Evolutionary conservation across 495 filamentous ascomycete genomes (phyloP), one percentile per base, ranked within the genome.

Genomic region (Schizothecium vesticola): DNA sequence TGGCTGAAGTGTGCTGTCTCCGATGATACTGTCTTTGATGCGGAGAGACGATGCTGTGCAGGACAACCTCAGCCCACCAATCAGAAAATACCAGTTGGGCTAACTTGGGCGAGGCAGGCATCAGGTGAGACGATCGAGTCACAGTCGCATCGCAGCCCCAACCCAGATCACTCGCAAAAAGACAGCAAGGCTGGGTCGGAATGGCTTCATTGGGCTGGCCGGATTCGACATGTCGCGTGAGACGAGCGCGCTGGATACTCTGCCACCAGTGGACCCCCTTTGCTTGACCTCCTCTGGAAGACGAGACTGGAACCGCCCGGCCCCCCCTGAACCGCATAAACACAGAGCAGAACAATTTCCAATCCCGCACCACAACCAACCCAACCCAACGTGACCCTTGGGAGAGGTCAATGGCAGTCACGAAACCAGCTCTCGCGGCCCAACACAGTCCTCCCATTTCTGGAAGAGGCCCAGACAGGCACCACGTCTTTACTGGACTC

Each of bases 401-500:
- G 43, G 56, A 65, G 63, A 65, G 63, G 63, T 65, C 63, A 65
- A 65, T 65, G 63, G 63, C 26, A 58, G 63, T 28, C 63, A 13
- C 29, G 51, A 58, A 58, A 65, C 63, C 26, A 43, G 24, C 24
- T 25, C 21, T 12, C 25, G 56, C 9, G 65, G 56, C 57, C 65
- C 59, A 60, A 24, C 23, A 13, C 33, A 16, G 33, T 43, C 33
- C 33, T 43, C 33, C 33, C 33, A 43, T 43, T 43, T n/a, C 26
- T 28, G 21, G 28, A 56, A 59, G 36, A 60, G 57, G 43, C 43
- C 43, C 43, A 51, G 43, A 69, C 62, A 69, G 63, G 67, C 67
- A 69, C 67, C 67, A 69, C 67, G 67, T 65, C 57, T 59, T 60
- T n/a, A 64, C 67, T 51, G 61, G 43, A 65, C n/a, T 31, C 57